These are phyloP conservation scores for Wolfiporia cocos DNA, from an alignment of 1,284 basidiomycete species.

Conservation along the genomic window DNA sequence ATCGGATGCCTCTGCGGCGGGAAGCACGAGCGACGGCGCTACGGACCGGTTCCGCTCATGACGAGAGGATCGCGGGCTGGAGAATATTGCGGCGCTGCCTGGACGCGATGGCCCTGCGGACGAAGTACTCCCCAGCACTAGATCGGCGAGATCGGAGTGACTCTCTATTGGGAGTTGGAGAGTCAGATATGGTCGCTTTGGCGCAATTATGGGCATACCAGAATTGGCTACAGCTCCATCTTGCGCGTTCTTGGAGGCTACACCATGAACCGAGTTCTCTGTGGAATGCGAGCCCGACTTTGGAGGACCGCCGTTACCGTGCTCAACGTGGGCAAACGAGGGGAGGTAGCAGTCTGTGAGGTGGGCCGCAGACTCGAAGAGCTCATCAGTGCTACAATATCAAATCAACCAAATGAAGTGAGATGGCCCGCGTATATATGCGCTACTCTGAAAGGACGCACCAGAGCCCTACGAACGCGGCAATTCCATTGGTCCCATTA, in stretches of 20 bases:
- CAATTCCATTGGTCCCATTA: conserved; percentile 50
- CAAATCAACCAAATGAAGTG: not conserved
- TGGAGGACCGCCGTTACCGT: not conserved
- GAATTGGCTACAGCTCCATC: too few species aligned
- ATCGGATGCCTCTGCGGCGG: too few species aligned
- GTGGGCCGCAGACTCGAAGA: conserved; percentile 64
- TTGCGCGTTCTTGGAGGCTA: too few species aligned
- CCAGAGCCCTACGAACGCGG: conserved; percentile 64
- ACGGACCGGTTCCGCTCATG: too few species aligned
- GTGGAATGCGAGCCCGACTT: not conserved
- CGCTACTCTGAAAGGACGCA: conserved; percentile 33
- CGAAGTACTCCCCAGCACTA: not conserved
- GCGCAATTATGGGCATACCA: too few species aligned
- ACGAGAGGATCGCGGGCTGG: too few species aligned
- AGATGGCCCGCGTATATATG: not conserved
- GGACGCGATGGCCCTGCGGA: not conserved
- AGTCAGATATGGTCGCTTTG: too few species aligned
- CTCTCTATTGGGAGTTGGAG: too few species aligned
- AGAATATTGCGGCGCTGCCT: too few species aligned
- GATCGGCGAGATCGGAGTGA: conserved; percentile 4
- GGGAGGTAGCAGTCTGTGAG: conserved; percentile 52
- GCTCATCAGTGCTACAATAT: conserved; percentile 54
- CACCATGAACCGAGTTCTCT: too few species aligned
- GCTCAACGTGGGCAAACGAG: not conserved
- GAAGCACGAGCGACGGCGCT: too few species aligned